These are phyloP conservation scores for Filosporella fistucella DNA, from an alignment of 495 filamentous ascomycete genomes.

Conservation along the genomic window DNA sequence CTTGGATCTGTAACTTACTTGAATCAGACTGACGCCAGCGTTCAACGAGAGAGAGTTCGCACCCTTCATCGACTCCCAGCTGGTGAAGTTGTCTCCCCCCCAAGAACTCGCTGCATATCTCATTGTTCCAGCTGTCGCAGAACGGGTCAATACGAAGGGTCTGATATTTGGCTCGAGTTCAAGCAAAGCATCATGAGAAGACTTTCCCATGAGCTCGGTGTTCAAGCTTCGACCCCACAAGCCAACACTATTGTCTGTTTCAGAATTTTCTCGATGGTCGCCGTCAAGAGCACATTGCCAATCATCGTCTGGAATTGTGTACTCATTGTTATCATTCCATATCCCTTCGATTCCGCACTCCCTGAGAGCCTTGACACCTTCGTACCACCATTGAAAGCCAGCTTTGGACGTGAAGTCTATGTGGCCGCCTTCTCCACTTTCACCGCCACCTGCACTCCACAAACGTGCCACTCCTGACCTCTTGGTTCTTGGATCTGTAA, in stretches of 20 bases:
- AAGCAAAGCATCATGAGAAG: slow-evolving; percentile 58
- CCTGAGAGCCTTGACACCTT: slow-evolving; percentile 55
- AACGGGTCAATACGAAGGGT: slow-evolving; percentile 63
- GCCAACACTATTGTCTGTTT: slow-evolving; percentile 36
- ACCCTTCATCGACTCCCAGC: slow-evolving; percentile 66
- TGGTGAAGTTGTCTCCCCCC: slow-evolving; percentile 62
- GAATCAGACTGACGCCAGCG: slow-evolving; percentile 59
- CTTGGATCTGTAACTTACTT: slow-evolving; percentile 26
- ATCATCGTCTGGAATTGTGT: slow-evolving; percentile 58
- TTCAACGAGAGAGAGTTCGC: slow-evolving; percentile 62
- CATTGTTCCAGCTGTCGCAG: slow-evolving; percentile 64
- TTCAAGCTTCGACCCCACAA: slow-evolving; percentile 61
- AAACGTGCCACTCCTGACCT: slow-evolving; percentile 53
- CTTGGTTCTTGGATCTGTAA: slow-evolving; percentile 50
- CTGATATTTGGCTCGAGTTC: slow-evolving; percentile 49
- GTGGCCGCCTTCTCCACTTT: slow-evolving; percentile 63
- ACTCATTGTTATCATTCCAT: slow-evolving; percentile 79
- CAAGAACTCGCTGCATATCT: slow-evolving; percentile 61
- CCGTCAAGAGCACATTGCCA: slow-evolving; percentile 50
- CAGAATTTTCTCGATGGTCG: not conserved
- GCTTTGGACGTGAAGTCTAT: slow-evolving; percentile 63
- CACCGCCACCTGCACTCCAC: slow-evolving; percentile 64
- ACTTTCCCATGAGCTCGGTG: slow-evolving; percentile 62
- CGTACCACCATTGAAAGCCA: slow-evolving; percentile 66
- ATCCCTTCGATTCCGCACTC: slow-evolving; percentile 61